Base-by-base conservation (phyloP, 2,329 filamentous ascomycete genomes). In the Microdochium bolleyi region DNA sequence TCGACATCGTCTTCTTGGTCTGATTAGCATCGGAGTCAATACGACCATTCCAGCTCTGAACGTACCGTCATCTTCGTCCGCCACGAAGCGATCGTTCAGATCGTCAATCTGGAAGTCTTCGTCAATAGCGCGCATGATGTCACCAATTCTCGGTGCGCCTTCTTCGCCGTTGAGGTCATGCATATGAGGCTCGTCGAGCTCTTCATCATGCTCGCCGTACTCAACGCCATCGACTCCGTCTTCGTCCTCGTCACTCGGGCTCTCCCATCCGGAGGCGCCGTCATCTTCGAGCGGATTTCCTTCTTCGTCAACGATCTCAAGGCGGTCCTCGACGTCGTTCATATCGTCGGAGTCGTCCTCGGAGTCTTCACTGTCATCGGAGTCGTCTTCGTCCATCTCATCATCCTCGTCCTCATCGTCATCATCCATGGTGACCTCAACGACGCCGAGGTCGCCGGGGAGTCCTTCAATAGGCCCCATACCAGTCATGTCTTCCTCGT, bases 381-480 rank as follows among this genome's bases (percentile, higher is more conserved):
- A 80, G 1, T 84, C 82, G 13, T 83, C 79, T 8, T 79, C 73
- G 7, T 77, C 76, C 22, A 80, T 84, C 51, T 84, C 84, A 34
- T 83, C 80, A 2, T 81, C 79, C 8, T 85, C 84, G n/a, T 82
- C 79, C 2, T 83, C 80, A 3, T 83, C 80, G 32, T 80, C 77
- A 49, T 80, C 82, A 51, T 88, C 87, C 75, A 96, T 88, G 56
- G 95, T 89, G 60, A 97, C 82, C 70, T 87, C 83, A 54, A 87
- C 80, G 52, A 85, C 75, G 24, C 75, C 79, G 48, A 81, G 77
- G 48, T 85, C 80, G 37, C 82, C 82, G 52, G 82, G 76, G 21
- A 85, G 73, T 50, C 82, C 88, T 73, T 96, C 92, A 51, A 96
- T 88, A 37, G 89, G 84, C 5, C 91, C 92, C 78, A 95, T 92